phyloP scores from a whole-genome alignment of 176 grass and related monocot genomes.

The Hsuehochloa calcarea region DNA sequence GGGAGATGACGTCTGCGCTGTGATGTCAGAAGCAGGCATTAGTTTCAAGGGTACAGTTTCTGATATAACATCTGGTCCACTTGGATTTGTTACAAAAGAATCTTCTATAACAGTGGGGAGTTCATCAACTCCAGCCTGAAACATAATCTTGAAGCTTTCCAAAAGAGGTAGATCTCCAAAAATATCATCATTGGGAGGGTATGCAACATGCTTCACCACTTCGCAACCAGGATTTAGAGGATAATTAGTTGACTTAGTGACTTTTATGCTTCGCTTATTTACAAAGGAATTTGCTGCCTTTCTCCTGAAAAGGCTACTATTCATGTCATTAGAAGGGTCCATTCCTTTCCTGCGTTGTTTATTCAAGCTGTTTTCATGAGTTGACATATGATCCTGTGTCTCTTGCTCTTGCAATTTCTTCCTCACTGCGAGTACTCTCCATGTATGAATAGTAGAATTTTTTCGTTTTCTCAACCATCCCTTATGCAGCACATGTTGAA shows the following conservation, averaged over 20 bases:
- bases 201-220: constrained; percentile 31
- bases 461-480: constrained; percentile 41
- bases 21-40: constrained; percentile 32
- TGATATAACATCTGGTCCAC: constrained; percentile 35
- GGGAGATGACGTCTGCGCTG: constrained; percentile 1
- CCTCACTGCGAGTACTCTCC: constrained; percentile 13
- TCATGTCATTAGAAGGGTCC: constrained; percentile 2
- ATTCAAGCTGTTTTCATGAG: constrained; percentile 33
- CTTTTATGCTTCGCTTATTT: constrained; percentile 22
- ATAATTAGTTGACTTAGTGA: constrained; percentile 19
- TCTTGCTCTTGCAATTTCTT: constrained; percentile 44
- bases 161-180: constrained; percentile 67
- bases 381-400: constrained; percentile 12
- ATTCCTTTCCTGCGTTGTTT: constrained; percentile 9
- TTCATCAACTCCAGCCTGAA: constrained; percentile 51
- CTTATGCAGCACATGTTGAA: constrained; percentile 29
- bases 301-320: constrained; percentile 24
- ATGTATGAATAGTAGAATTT: constrained; percentile 26
- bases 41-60: constrained; percentile 32
- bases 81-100: constrained; percentile 42
- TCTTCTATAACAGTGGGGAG: constrained; percentile 48
- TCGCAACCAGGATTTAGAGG: constrained; percentile 27
- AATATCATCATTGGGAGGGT: constrained; percentile 50
- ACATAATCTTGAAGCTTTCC: constrained; percentile 46
- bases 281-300: constrained; percentile 22